A percentile compares a stretch with the other conserved stretches of the same genome.
Evolutionary conservation across 148 eudicot genomes (phyloP).

Genomic region (Vaccinium macrocarpon): DNA sequence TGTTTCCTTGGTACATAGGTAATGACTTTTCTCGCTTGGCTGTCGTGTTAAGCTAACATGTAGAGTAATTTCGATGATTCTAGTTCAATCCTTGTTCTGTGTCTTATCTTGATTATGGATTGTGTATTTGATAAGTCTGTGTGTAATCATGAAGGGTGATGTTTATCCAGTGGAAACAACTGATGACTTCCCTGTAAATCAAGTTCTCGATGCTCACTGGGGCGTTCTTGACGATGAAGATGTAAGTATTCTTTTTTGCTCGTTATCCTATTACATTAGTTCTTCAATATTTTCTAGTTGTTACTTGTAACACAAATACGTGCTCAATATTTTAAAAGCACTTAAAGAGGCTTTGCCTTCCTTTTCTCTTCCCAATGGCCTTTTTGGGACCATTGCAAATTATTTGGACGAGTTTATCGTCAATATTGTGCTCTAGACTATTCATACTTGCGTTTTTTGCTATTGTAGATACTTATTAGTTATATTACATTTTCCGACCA

Average conservation of each 20-base stretch:
- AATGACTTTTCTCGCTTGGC: background rate
- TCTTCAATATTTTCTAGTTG: conserved; percentile 5
- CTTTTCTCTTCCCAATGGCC: background rate
- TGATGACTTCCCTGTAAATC: conserved; percentile 44
- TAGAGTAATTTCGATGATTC: background rate
- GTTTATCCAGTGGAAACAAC: conserved; percentile 90
- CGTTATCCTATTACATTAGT: conserved; percentile 4
- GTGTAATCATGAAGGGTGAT: conserved; percentile 65
- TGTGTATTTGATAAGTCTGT: conserved; percentile 13
- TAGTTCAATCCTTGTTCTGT: background rate
- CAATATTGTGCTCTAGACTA: background rate
- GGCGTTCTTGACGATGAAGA: conserved; percentile 76
- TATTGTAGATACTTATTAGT: background rate
- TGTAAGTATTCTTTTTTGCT: conserved; percentile 46
- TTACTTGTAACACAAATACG: background rate
- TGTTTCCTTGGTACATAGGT: background rate
- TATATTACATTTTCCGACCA: background rate
- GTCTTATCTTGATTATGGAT: background rate
- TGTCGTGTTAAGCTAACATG: background rate
- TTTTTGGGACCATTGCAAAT: background rate
- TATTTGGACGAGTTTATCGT: background rate
- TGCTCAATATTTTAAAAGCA: background rate
- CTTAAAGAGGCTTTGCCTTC: background rate
- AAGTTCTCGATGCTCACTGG: conserved; percentile 97
- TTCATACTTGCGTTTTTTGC: background rate